These are phyloP conservation scores for Colletotrichum eleusines DNA, from an alignment of 2,329 filamentous ascomycete species.

Conservation along the genomic window DNA sequence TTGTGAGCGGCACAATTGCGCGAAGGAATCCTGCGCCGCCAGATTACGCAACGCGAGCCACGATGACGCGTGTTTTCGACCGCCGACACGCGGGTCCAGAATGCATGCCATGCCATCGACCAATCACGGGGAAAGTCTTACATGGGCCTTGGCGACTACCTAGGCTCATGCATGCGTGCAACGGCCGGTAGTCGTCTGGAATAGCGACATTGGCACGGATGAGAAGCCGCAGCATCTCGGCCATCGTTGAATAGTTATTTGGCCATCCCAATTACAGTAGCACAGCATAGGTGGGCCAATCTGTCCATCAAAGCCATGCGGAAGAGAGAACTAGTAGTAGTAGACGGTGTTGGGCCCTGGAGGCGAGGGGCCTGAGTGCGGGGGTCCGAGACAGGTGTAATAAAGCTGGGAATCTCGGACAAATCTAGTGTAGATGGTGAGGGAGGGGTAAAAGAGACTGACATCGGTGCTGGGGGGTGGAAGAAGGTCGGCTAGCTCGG, in stretches of 20 bases:
- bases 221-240: constrained; percentile 1
- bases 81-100: constrained; percentile 6
- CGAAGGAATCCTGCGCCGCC: constrained; percentile 15
- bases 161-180: neutral
- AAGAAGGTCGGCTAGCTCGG: constrained; percentile 14
- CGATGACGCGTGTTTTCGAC: constrained; percentile 2
- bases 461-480: neutral
- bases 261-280: too few species aligned
- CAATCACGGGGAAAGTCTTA: neutral
- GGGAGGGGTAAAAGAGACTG: constrained; percentile 14
- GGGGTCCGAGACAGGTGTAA: constrained; percentile 28
- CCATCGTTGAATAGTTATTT: neutral
- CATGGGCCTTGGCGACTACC: neutral
- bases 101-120: constrained; percentile 12
- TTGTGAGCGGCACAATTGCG: constrained; percentile 8
- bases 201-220: neutral
- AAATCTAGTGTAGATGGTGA: neutral
- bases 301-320: neutral
- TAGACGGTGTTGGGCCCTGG: constrained; percentile 8
- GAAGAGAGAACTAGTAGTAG: neutral
- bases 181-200: neutral
- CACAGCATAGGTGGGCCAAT: neutral
- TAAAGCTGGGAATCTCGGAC: neutral
- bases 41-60: constrained; percentile 12
- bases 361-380: constrained; percentile 15